These are phyloP conservation scores for Solanum clarkiae DNA, from an alignment of 257 asterid species.

Conservation along the genomic window DNA sequence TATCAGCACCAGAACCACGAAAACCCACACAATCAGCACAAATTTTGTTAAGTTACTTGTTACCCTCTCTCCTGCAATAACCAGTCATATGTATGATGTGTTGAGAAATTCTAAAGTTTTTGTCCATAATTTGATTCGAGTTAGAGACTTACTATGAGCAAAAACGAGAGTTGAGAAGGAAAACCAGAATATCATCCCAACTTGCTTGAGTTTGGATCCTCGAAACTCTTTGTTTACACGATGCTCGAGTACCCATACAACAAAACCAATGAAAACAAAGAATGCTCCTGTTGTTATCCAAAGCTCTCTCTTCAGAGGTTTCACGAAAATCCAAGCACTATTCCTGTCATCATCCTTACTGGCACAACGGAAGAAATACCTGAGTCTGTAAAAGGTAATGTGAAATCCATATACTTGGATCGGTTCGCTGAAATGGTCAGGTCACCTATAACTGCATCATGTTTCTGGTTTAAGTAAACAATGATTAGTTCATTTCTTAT, in stretches of 20 bases:
- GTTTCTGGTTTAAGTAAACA: conserved; percentile 5
- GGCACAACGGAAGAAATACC: conserved; percentile 23
- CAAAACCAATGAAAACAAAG: conserved; percentile 28
- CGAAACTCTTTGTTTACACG: conserved; percentile 24
- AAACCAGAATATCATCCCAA: conserved; percentile 27
- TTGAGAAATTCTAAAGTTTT: background rate
- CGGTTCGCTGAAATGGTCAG: conserved; percentile 22
- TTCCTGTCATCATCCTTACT: background rate
- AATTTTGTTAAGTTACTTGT: too few relatives aligned
- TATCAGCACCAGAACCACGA: too few relatives aligned
- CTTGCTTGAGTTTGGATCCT: conserved; percentile 26
- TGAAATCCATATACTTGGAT: conserved; percentile 27
- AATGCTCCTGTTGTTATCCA: conserved; percentile 35
- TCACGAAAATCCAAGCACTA: conserved; percentile 36
- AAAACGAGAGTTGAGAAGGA: conserved; percentile 30
- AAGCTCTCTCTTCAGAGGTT: conserved; percentile 25
- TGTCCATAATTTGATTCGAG: background rate
- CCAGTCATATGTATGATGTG: background rate
- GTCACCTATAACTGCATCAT: conserved; percentile 37
- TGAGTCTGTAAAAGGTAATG: conserved; percentile 26
- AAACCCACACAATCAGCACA: too few relatives aligned
- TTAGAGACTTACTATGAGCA: conserved; percentile 17
- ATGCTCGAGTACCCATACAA: conserved; percentile 50
- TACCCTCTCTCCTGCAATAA: too few relatives aligned
- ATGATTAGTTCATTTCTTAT: background rate